Conservation (phyloP, 2,329 filamentous ascomycete genomes). For the Sporothrix pseudoabietina region DNA sequence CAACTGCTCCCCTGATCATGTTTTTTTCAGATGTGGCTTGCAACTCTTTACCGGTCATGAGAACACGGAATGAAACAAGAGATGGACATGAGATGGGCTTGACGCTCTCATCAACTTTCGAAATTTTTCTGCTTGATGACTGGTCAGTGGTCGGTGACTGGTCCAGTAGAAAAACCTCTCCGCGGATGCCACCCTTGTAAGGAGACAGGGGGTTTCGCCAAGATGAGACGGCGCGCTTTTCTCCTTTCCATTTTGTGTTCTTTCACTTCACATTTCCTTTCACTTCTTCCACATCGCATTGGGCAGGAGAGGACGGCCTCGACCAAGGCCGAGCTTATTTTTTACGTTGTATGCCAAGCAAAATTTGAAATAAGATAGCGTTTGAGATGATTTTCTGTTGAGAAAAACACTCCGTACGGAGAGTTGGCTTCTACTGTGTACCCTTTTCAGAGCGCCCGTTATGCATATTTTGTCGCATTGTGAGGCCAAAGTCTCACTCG, state of each 20-base stretch:
- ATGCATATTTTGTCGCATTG: neutral
- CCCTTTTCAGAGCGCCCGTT: neutral
- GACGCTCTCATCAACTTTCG: neutral
- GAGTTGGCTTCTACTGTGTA: neutral
- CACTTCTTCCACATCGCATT: neutral
- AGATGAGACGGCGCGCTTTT: neutral
- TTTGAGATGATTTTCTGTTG: neutral
- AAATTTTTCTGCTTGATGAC: neutral
- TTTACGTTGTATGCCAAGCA: slow-evolving; percentile 10
- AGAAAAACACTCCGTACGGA: neutral
- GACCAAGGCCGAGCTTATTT: neutral
- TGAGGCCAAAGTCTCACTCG: slow-evolving; percentile 4
- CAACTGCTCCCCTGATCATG: neutral
- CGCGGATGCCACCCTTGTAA: neutral
- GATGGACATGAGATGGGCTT: neutral
- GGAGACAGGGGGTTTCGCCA: neutral
- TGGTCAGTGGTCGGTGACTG: neutral
- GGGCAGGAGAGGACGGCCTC: neutral
- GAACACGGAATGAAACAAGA: neutral
- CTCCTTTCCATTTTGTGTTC: neutral
- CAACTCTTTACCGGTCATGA: neutral
- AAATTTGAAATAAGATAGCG: neutral
- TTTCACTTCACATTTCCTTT: neutral
- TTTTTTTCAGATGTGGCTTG: neutral
- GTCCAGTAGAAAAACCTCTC: neutral